These are phyloP conservation scores for Akanthomyces muscarius DNA, from an alignment of 2,329 filamentous ascomycete genomes.

Conservation along the genomic window DNA sequence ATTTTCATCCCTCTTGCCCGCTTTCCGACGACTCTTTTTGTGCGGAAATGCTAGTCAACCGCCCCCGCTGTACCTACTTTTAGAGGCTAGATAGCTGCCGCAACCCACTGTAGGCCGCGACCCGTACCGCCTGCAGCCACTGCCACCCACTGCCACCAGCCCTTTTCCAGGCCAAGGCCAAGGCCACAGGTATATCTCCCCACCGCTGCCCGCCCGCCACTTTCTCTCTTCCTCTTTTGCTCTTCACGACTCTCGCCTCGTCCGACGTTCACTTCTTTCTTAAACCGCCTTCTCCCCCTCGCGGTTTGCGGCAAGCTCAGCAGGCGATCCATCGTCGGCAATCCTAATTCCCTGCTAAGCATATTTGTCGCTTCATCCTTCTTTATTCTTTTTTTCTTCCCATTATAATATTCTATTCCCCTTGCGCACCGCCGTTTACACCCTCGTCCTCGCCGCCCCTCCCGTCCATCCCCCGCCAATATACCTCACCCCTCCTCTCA, in stretches of 20 bases:
- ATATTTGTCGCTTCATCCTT: slow-evolving; percentile 51
- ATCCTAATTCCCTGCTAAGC: slow-evolving; percentile 32
- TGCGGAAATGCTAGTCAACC: neutral
- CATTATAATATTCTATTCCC: slow-evolving; percentile 22
- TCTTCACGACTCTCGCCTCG: slow-evolving; percentile 53
- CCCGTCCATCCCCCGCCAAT: slow-evolving; percentile 22
- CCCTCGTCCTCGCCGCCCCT: slow-evolving; percentile 20
- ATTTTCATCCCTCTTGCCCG: neutral
- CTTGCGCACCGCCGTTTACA: slow-evolving; percentile 17
- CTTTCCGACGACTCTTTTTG: neutral
- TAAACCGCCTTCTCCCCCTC: slow-evolving; percentile 10
- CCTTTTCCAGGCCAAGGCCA: slow-evolving; percentile 16
- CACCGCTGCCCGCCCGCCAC: slow-evolving; percentile 35
- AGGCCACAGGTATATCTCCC: slow-evolving; percentile 34
- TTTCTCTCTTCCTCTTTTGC: slow-evolving; percentile 36
- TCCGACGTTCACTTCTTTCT: slow-evolving; percentile 55
- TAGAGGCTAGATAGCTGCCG: neutral
- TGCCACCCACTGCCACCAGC: slow-evolving; percentile 36
- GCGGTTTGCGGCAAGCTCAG: slow-evolving; percentile 51
- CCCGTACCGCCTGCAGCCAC: slow-evolving; percentile 5
- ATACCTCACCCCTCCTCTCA: slow-evolving; percentile 17
- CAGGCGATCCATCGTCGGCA: slow-evolving; percentile 46
- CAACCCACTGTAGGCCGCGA: slow-evolving; percentile 6
- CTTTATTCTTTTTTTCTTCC: slow-evolving; percentile 33
- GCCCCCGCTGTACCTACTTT: neutral